Percentiles rank a stretch among this genome's conserved stretches.
Conservation (phyloP, 345 rosid species). For the Theobroma cacao region DNA sequence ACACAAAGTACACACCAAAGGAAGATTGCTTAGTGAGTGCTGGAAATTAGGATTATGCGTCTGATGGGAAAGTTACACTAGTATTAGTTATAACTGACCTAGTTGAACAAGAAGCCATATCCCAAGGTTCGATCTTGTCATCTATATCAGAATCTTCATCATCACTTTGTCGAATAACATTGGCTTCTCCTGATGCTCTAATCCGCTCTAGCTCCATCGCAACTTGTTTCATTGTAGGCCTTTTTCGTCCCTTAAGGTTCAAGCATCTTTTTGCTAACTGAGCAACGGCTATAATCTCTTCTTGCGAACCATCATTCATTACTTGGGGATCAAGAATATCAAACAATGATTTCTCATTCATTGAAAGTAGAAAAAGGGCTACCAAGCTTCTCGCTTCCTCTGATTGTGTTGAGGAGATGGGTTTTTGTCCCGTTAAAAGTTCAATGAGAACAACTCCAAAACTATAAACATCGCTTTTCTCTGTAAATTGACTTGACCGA, state of each 20-base stretch:
- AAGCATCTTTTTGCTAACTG: slow-evolving; percentile 8
- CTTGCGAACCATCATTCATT: background rate
- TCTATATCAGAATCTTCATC: background rate
- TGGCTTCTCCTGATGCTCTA: background rate
- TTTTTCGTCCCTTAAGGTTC: background rate
- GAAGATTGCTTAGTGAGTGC: no score
- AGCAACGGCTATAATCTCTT: background rate
- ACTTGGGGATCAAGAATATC: slow-evolving; percentile 5
- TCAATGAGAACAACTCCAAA: slow-evolving; percentile 17
- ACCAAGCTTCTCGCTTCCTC: background rate
- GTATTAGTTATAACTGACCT: background rate
- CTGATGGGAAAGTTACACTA: background rate
- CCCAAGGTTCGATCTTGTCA: background rate
- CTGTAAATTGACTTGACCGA: slow-evolving; percentile 18
- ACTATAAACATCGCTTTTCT: slow-evolving; percentile 11
- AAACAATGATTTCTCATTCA: background rate
- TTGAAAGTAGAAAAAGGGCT: background rate
- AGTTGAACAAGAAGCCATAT: background rate
- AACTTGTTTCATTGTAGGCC: slow-evolving; percentile 6
- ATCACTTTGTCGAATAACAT: background rate
- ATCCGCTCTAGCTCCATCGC: background rate
- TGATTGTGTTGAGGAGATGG: background rate
- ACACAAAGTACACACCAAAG: no score
- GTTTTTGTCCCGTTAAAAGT: slow-evolving; percentile 5
- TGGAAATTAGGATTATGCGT: background rate